phyloP scores from a whole-genome alignment of 306 rosid species.

The Dicorynia guianensis region DNA sequence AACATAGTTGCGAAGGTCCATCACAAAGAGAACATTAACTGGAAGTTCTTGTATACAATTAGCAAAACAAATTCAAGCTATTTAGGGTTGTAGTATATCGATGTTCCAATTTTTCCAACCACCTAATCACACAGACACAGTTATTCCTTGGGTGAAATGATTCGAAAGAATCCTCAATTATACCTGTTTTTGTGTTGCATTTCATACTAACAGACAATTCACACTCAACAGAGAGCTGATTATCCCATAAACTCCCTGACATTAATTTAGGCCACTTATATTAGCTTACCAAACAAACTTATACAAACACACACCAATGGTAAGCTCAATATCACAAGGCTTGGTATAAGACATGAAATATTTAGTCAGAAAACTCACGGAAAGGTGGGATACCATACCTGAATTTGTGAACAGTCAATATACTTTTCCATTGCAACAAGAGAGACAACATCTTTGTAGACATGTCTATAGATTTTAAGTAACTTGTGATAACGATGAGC shows the following conservation, averaged over 20 bases:
- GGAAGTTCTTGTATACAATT: neutral
- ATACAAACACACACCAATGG: neutral
- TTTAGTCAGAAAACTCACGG: slow-evolving; percentile 4
- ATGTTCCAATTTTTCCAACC: slow-evolving; percentile 12
- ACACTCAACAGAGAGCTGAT: neutral
- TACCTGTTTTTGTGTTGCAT: slow-evolving; percentile 22
- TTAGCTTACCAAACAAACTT: slow-evolving; percentile 27
- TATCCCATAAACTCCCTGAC: neutral
- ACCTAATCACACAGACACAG: neutral
- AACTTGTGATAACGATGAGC: slow-evolving; percentile 51
- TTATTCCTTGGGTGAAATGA: slow-evolving; percentile 25
- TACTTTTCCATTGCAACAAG: slow-evolving; percentile 46
- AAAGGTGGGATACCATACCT: slow-evolving; percentile 44
- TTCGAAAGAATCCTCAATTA: neutral
- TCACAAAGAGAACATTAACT: neutral
- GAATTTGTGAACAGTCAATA: slow-evolving; percentile 58
- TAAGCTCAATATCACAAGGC: neutral
- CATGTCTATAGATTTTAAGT: slow-evolving; percentile 50
- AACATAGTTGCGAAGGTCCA: neutral
- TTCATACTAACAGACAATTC: slow-evolving; percentile 9
- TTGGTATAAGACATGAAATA: neutral
- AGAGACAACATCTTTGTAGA: slow-evolving; percentile 56
- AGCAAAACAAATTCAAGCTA: neutral
- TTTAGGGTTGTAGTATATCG: neutral
- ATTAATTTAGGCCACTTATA: slow-evolving; percentile 17